Conservation (phyloP, 2,329 filamentous ascomycete species). For the Ophiostoma triangulosporum region DNA sequence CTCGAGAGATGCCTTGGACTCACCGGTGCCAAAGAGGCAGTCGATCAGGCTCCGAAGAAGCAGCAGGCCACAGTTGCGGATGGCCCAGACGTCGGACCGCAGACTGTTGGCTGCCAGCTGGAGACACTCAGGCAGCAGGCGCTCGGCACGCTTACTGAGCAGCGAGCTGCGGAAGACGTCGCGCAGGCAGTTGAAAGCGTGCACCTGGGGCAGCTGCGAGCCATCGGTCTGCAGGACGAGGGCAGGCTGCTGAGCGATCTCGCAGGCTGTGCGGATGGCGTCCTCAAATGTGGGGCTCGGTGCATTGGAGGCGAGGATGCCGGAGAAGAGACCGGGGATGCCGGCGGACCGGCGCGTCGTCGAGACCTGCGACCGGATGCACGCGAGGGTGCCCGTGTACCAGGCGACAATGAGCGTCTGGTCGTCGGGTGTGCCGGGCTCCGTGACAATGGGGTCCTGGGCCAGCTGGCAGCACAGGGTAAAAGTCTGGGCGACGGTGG, state of each 20-base stretch:
- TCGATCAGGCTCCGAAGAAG: conserved; percentile 78
- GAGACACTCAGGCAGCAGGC: conserved; percentile 59
- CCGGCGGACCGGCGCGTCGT: conserved; percentile 87
- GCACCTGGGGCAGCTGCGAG: conserved; percentile 72
- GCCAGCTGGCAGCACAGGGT: conserved; percentile 59
- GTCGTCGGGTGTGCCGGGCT: conserved; percentile 18
- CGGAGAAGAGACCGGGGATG: conserved; percentile 74
- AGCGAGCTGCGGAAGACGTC: conserved; percentile 79
- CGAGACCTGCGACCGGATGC: conserved; percentile 61
- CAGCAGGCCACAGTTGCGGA: conserved; percentile 85
- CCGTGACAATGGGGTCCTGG: conserved; percentile 28
- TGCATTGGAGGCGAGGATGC: conserved; percentile 57
- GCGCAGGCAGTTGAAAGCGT: conserved; percentile 86
- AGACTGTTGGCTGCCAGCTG: conserved; percentile 70
- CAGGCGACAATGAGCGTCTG: conserved; percentile 46
- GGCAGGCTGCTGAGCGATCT: conserved; percentile 42
- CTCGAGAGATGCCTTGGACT: conserved; percentile 51
- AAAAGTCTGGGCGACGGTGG: conserved; percentile 83
- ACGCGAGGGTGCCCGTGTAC: conserved; percentile 60
- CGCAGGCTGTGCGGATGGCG: conserved; percentile 49
- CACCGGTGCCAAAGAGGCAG: conserved; percentile 59
- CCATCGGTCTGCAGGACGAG: conserved; percentile 43
- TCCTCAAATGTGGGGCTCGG: conserved; percentile 46
- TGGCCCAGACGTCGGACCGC: conserved; percentile 71
- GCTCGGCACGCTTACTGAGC: conserved; percentile 58